Conservation (phyloP, 768 basidiomycete genomes). For the Boletus rubroflammeus region DNA sequence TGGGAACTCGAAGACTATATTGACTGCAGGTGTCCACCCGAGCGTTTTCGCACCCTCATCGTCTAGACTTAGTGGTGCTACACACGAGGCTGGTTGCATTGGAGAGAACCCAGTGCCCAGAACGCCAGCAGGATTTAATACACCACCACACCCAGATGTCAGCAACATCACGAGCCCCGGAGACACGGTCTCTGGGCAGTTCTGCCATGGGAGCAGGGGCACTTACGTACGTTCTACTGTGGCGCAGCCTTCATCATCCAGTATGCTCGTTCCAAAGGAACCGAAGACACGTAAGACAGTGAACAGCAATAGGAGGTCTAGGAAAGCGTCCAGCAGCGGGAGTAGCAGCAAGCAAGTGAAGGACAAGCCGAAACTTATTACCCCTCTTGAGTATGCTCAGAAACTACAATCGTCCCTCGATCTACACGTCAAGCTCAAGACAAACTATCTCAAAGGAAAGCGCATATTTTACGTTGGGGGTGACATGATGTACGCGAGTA, state of each 20-base stretch:
- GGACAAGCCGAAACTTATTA: slow-evolving; percentile 40
- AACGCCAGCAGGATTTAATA: slow-evolving; percentile 9
- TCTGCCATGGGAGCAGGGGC: neutral
- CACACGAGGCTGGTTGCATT: neutral
- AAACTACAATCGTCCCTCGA: slow-evolving; percentile 37
- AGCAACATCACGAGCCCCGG: slow-evolving; percentile 24
- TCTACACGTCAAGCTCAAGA: slow-evolving; percentile 18
- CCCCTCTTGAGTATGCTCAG: slow-evolving; percentile 53
- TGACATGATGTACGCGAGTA: slow-evolving; percentile 52
- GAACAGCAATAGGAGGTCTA: slow-evolving; percentile 15
- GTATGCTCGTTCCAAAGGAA: neutral
- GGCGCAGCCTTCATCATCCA: neutral
- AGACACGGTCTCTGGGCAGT: neutral
- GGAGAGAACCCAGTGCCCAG: neutral
- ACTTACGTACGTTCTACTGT: neutral
- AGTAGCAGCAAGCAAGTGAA: slow-evolving; percentile 32
- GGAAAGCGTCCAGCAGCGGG: neutral
- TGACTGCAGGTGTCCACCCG: neutral
- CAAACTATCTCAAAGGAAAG: slow-evolving; percentile 46
- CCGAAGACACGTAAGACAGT: slow-evolving; percentile 20
- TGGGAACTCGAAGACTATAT: neutral
- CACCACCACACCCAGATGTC: neutral
- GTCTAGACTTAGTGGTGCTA: neutral
- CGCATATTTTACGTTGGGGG: slow-evolving; percentile 57
- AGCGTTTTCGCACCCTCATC: neutral